Conservation (phyloP, 352 stramenopile species). For the Pythium rhizo-oryzae region DNA sequence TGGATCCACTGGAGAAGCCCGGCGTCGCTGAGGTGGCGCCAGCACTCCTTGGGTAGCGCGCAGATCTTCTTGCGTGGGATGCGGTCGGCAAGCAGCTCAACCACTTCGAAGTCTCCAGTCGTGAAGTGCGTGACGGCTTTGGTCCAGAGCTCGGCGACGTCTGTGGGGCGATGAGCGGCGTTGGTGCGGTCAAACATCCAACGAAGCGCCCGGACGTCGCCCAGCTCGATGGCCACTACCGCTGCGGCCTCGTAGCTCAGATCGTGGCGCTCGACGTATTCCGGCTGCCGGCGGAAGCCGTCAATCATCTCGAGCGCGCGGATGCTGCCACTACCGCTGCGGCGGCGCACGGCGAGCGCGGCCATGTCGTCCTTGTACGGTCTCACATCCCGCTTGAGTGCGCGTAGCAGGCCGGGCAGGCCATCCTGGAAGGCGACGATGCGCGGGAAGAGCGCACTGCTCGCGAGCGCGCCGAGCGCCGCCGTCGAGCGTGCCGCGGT, state of each 20-base stretch:
- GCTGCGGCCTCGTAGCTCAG: not conserved
- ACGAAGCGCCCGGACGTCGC: too few relatives aligned
- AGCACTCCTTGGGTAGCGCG: too few relatives aligned
- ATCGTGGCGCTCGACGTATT: not conserved
- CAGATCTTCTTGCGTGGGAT: too few relatives aligned
- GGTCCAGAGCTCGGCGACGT: too few relatives aligned
- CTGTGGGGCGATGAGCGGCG: too few relatives aligned
- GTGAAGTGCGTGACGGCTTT: too few relatives aligned
- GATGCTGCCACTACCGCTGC: not conserved
- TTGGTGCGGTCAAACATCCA: too few relatives aligned
- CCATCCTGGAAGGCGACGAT: conserved; percentile 13
- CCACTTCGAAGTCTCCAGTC: too few relatives aligned
- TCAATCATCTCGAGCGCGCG: conserved; percentile 6
- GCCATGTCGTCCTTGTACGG: not conserved
- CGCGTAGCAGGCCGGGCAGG: not conserved
- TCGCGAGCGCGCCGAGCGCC: not conserved
- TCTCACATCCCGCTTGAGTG: conserved; percentile 1
- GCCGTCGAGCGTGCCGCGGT: not conserved
- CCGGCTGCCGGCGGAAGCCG: not conserved
- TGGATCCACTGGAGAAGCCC: too few relatives aligned
- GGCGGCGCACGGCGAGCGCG: not conserved
- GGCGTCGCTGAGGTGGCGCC: too few relatives aligned
- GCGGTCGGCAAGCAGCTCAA: too few relatives aligned
- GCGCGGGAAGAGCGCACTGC: not conserved
- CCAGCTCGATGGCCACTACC: too few relatives aligned